Evolutionary conservation across 2,329 filamentous ascomycete species (phyloP).

Genomic region (Leptographium radiaticola): DNA sequence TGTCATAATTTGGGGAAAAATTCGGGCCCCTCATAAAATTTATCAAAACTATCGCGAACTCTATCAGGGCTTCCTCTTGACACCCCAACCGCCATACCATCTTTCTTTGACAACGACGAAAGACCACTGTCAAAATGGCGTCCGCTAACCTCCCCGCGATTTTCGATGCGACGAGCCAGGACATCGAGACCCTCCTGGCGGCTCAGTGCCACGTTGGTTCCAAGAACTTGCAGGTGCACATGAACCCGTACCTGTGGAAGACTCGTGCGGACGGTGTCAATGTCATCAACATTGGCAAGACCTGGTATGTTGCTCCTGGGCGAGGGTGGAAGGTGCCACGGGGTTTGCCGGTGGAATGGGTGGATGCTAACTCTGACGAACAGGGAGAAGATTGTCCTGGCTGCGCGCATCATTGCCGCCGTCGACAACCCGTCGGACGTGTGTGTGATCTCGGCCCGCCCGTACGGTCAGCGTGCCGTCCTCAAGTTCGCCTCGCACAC

Average conservation of each 20-base stretch:
- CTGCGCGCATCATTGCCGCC: slow-evolving; percentile 95
- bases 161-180: slow-evolving; percentile 95
- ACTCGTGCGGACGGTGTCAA: slow-evolving; percentile 97
- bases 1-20: slow-evolving; percentile 7
- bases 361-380: slow-evolving; percentile 3
- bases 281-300: slow-evolving; percentile 99
- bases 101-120: background rate
- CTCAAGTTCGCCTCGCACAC: slow-evolving; percentile 99
- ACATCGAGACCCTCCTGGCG: slow-evolving; percentile 98
- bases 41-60: slow-evolving; percentile 5
- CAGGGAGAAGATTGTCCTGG: slow-evolving; percentile 99
- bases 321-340: background rate
- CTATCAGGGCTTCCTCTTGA: background rate
- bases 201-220: slow-evolving; percentile 93
- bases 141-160: slow-evolving; percentile 84
- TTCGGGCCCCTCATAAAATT: slow-evolving; percentile 9
- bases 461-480: slow-evolving; percentile 98
- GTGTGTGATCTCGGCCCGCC: slow-evolving; percentile 98
- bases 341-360: background rate
- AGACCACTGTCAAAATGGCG: slow-evolving; percentile 65
- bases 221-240: slow-evolving; percentile 99
- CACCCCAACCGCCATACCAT: background rate
- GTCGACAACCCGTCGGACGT: slow-evolving; percentile 99
- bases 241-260: slow-evolving; percentile 92
- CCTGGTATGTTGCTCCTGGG: slow-evolving; percentile 55